Conservation (phyloP, 2,329 filamentous ascomycete species). For the Botrytis tulipae region DNA sequence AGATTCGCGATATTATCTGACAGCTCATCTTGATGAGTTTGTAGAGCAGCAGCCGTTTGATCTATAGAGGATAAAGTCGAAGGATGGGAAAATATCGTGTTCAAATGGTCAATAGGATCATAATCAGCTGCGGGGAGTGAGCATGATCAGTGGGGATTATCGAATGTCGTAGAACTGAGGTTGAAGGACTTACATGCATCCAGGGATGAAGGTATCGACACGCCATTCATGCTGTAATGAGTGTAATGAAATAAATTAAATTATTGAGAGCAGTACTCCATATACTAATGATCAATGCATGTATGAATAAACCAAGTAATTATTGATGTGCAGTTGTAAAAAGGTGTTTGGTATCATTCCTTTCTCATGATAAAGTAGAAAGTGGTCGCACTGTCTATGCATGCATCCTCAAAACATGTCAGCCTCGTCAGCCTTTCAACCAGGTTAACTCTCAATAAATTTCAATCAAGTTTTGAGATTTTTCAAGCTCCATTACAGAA, state of each 20-base stretch:
- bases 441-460: not conserved
- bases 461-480: not conserved
- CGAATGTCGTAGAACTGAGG: conserved; percentile 6
- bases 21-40: conserved; percentile 76
- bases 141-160: conserved; percentile 24
- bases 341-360: not conserved
- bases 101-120: conserved; percentile 89
- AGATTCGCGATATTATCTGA: conserved; percentile 73
- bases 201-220: conserved; percentile 33
- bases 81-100: conserved; percentile 88
- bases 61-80: conserved; percentile 76
- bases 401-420: not conserved
- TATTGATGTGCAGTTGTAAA: conserved; percentile 3
- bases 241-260: not conserved
- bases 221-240: conserved; percentile 36
- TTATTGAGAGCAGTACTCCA: not conserved
- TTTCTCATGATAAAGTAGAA: not conserved
- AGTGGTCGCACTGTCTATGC: not conserved
- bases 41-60: conserved; percentile 70
- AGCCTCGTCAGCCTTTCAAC: conserved; percentile 13
- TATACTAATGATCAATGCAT: not conserved
- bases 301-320: conserved; percentile 3
- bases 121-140: conserved; percentile 63
- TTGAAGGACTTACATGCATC: conserved; percentile 37
- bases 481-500: not conserved